Percentiles rank a stretch among this genome's conserved stretches.
These are phyloP conservation scores for Lecanosticta acicola DNA, from an alignment of 2,329 filamentous ascomycete genomes.

Conservation along the genomic window DNA sequence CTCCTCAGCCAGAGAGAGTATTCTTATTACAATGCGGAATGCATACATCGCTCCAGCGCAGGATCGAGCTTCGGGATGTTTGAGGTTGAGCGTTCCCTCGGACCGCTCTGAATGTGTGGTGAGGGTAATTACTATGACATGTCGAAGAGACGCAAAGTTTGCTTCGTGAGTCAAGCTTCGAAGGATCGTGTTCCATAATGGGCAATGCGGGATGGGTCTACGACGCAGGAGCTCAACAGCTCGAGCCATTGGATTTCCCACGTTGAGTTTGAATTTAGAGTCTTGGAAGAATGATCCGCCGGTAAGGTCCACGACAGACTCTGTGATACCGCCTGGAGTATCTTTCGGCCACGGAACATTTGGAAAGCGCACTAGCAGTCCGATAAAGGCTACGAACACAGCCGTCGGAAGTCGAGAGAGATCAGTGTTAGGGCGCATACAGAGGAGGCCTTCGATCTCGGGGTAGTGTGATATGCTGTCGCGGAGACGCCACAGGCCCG, in stretches of 20 bases:
- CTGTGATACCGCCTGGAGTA: neutral
- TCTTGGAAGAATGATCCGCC: too few species aligned
- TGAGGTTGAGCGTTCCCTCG: too few species aligned
- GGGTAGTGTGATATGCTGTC: conserved; percentile 10
- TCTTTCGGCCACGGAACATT: neutral
- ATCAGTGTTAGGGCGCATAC: neutral
- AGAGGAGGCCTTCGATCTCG: conserved; percentile 8
- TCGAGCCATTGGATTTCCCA: conserved; percentile 16
- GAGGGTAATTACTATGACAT: neutral
- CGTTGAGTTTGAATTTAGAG: too few species aligned
- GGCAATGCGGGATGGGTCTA: conserved; percentile 13
- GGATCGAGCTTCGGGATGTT: too few species aligned
- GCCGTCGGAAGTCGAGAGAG: neutral
- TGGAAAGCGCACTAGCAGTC: neutral
- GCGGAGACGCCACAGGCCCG: conserved; percentile 47
- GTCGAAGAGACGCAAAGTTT: neutral
- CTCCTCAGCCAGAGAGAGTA: too few species aligned
- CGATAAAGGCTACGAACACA: neutral
- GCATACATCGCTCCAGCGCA: too few species aligned
- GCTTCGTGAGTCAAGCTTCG: neutral
- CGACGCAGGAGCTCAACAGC: conserved; percentile 26
- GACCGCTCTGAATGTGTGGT: too few species aligned
- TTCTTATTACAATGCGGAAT: too few species aligned
- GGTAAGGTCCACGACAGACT: too few species aligned
- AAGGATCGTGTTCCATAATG: conserved; percentile 26